phyloP scores from a whole-genome alignment of 345 rosid genomes.

The Trapa incisa region DNA sequence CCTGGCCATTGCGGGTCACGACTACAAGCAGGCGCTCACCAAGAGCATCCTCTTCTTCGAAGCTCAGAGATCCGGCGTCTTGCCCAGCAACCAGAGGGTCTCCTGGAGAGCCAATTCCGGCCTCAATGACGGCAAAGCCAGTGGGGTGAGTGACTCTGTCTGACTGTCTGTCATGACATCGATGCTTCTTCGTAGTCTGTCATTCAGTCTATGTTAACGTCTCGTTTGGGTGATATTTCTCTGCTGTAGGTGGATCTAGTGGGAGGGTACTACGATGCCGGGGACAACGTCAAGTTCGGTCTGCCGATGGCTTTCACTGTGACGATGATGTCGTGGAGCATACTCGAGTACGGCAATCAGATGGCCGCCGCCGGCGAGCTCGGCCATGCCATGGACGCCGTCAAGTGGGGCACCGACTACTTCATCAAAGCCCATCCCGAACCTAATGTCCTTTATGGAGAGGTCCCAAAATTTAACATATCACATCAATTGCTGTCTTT shows the following conservation, averaged over 20 bases:
- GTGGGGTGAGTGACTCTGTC: conserved; percentile 51
- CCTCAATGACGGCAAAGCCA: conserved; percentile 83
- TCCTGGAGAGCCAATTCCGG: conserved; percentile 91
- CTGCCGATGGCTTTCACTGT: conserved; percentile 97
- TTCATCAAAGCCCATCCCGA: conserved; percentile 93
- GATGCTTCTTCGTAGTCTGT: too few species aligned
- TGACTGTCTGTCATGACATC: not conserved
- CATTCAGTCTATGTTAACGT: too few species aligned
- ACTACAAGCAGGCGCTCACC: conserved; percentile 79
- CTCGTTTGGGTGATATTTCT: not conserved
- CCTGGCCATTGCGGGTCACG: conserved; percentile 62
- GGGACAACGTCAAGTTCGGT: conserved; percentile 98
- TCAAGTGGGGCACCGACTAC: conserved; percentile 97
- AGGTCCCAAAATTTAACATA: conserved; percentile 21
- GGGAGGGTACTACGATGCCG: conserved; percentile 98
- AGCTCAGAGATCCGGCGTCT: conserved; percentile 94
- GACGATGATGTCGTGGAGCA: conserved; percentile 99
- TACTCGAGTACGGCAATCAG: conserved; percentile 78
- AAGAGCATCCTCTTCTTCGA: conserved; percentile 95
- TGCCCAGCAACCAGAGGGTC: conserved; percentile 81
- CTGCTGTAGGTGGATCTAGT: conserved; percentile 68
- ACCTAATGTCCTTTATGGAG: conserved; percentile 88
- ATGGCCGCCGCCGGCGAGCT: conserved; percentile 70
- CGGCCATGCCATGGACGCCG: conserved; percentile 70
- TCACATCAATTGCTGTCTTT: not conserved